Base-by-base conservation (phyloP, 148 eudicot genomes). In the Tetragonia tetragonoides region DNA sequence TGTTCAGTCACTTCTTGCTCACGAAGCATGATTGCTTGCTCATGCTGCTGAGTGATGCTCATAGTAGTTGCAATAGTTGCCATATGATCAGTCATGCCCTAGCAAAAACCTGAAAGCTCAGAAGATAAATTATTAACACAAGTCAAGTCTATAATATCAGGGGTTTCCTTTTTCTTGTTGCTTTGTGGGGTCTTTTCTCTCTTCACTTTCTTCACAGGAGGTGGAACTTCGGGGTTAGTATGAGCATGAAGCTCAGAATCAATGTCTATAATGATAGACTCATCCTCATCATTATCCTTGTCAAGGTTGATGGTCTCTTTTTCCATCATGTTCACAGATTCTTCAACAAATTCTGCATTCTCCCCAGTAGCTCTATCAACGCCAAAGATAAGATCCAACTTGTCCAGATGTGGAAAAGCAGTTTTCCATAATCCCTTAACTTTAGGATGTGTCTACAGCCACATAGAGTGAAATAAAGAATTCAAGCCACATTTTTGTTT, bases 401-500 rank as follows among this genome's bases (percentile, higher is more conserved):
- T 21, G 16, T 61, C 76, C 41, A 59, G 61, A 3, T 44, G 47
- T n/a, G 37, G 73, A 46, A 46, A 69, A 46, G 73, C 23, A 7
- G 40, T 20, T 20, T 47, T 47, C 73, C 73, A 69, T 23, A 69
- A 69, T n/a, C 73, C 57, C 40, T 41, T n/a, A 47, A 57, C 57
- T 37, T 72, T 38, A 37, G 37, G 16, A 8, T 72, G 24, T 56
- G 37, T 37, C 40, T 54, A 54, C 12, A 54, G 15, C 15, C 11
- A 38, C 18, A 15, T 24, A 28, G 34, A 28, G 34, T 28, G 1
- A 28, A 28, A 28, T 28, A 28, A 28, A 28, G 34, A 28, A 28
- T 28, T 28, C 34, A 28, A 28, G 1, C 34, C 34, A 28, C 34
- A 28, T 28, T 28, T 28, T 28, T n/a, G n/a, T 28, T 28, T 28